phyloP scores from a whole-genome alignment of 2,329 filamentous ascomycete genomes.

The Decorospora gaudefroyi region DNA sequence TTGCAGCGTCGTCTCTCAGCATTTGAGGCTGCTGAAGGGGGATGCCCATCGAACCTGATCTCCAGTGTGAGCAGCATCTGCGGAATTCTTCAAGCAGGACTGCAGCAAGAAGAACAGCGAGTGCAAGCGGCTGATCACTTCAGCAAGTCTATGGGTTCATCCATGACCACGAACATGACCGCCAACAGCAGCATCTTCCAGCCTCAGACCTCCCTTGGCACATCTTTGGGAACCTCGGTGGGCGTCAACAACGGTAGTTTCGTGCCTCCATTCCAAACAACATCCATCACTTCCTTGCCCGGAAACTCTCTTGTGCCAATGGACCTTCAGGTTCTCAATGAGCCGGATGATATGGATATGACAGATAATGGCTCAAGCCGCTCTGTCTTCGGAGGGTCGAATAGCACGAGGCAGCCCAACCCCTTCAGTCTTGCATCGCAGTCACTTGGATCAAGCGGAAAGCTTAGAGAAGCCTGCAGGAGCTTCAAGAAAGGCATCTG shows the following conservation, averaged over 20 bases:
- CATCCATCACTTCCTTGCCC: not conserved
- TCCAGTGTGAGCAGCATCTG: not conserved
- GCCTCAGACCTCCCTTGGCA: not conserved
- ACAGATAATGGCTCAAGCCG: too few relatives aligned
- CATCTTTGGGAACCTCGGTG: not conserved
- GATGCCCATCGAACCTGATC: not conserved
- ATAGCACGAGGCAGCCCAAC: too few relatives aligned
- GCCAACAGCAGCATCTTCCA: not conserved
- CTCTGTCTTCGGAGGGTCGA: too few relatives aligned
- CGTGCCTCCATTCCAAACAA: not conserved
- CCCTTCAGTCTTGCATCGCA: not conserved
- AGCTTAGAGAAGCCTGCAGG: conserved; percentile 2
- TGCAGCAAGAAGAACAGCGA: not conserved
- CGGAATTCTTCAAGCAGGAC: not conserved
- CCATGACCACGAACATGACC: not conserved
- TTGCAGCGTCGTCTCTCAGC: not conserved
- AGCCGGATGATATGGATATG: too few relatives aligned
- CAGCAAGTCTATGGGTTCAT: not conserved
- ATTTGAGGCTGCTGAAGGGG: not conserved
- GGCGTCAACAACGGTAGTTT: not conserved
- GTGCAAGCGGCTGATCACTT: not conserved
- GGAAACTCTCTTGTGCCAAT: not conserved
- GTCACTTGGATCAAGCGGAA: not conserved
- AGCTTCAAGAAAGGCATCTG: conserved; percentile 3
- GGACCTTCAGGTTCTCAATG: too few relatives aligned